phyloP scores from a whole-genome alignment of 805 yeast genomes.

The Wickerhamomyces subpelliculosus region DNA sequence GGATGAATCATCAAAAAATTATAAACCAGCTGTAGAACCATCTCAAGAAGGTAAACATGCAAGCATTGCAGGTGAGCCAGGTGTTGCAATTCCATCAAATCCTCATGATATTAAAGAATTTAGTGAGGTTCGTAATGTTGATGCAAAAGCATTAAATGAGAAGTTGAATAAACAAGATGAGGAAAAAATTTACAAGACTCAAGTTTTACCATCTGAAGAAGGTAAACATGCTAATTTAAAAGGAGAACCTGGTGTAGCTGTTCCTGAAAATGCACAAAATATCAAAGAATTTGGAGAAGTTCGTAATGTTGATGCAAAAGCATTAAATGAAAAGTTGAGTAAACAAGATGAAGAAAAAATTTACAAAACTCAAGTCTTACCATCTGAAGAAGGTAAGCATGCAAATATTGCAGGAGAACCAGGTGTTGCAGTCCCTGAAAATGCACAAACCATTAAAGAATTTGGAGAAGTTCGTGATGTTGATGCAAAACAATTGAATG shows the following conservation, averaged over 20 bases:
- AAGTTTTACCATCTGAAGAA: constrained; percentile 41
- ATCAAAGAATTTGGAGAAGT: constrained; percentile 51
- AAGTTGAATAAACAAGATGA: constrained; percentile 9
- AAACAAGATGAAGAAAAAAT: constrained; percentile 14
- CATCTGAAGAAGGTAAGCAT: constrained; percentile 35
- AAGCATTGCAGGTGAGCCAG: constrained; percentile 59
- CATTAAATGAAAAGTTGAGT: constrained; percentile 31
- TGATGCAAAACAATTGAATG: constrained; percentile 54
- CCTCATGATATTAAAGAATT: constrained; percentile 55
- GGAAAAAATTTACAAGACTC: constrained; percentile 21
- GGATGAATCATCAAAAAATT: constrained; percentile 8
- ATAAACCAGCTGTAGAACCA: constrained; percentile 32
- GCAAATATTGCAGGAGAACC: constrained; percentile 51
- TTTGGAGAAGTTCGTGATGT: constrained; percentile 51
- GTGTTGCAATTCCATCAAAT: constrained; percentile 53
- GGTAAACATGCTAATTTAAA: constrained; percentile 32
- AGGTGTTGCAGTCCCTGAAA: constrained; percentile 57
- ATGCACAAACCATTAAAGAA: constrained; percentile 60
- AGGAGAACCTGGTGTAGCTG: constrained; percentile 71
- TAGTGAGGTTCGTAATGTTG: constrained; percentile 38
- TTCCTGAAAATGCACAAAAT: constrained; percentile 49
- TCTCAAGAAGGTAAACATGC: constrained; percentile 30
- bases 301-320: constrained; percentile 41
- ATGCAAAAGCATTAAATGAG: constrained; percentile 42
- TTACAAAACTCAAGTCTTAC: constrained; percentile 37